Evolutionary conservation across 306 rosid genomes (phyloP).

Genomic region (Acacia melanoxylon): DNA sequence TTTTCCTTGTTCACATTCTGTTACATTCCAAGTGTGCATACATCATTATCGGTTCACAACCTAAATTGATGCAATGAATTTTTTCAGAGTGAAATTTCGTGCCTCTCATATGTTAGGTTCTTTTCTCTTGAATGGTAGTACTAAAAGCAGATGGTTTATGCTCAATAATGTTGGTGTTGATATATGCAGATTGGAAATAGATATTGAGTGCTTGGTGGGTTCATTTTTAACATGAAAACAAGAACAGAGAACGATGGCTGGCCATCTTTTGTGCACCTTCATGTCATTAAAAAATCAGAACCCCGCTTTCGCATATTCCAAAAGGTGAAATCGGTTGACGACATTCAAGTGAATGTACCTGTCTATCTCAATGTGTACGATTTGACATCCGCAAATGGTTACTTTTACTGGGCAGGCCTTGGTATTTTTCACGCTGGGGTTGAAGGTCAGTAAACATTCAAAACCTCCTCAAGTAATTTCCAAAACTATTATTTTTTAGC

Average conservation of each 20-base stretch:
- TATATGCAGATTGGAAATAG: constrained; percentile 3
- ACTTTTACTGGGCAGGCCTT: constrained; percentile 13
- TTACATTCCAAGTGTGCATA: neutral
- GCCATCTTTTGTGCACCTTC: neutral
- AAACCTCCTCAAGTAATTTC: neutral
- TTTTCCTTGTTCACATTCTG: neutral
- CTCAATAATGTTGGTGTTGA: neutral
- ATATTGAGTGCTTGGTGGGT: neutral
- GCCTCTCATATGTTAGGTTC: neutral
- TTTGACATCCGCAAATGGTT: neutral
- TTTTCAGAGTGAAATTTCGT: neutral
- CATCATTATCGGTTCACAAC: neutral
- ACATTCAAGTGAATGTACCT: neutral
- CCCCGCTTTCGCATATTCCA: neutral
- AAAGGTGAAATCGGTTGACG: neutral
- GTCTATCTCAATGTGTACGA: constrained; percentile 16
- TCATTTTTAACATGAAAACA: neutral
- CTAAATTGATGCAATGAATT: neutral
- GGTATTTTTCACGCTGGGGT: constrained; percentile 10
- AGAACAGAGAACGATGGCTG: neutral
- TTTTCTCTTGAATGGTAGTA: neutral
- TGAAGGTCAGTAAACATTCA: constrained; percentile 4
- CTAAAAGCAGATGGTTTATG: neutral
- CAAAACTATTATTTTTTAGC: neutral
- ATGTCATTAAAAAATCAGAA: neutral